phyloP scores from a whole-genome alignment of 768 basidiomycete species.

The Tricholoma saponaceum region DNA sequence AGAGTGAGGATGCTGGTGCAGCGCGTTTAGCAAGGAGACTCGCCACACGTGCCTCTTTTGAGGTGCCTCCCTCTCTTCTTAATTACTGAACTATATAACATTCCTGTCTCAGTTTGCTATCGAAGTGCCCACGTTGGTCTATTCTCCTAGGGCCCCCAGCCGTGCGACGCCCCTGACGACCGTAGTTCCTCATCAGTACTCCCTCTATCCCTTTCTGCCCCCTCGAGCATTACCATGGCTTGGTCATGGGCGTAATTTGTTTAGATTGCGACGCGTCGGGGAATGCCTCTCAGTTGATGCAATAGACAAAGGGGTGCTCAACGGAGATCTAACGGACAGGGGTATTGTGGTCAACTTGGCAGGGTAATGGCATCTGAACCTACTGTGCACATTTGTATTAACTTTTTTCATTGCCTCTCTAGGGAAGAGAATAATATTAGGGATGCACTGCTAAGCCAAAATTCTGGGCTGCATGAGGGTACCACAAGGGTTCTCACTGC shows the following conservation, averaged over 20 bases:
- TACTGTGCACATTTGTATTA: not conserved
- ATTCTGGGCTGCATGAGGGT: not conserved
- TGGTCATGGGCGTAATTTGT: conserved; percentile 37
- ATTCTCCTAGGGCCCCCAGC: conserved; percentile 3
- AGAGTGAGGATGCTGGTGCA: conserved; percentile 29
- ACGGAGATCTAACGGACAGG: conserved; percentile 32
- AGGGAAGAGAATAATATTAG: conserved; percentile 7
- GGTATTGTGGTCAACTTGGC: conserved; percentile 27
- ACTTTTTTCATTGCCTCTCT: not conserved
- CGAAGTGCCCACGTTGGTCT: conserved; percentile 7
- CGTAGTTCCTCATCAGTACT: conserved; percentile 40
- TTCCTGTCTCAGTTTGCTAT: conserved; percentile 5
- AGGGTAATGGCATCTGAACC: conserved; percentile 27
- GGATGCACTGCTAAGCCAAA: conserved; percentile 6
- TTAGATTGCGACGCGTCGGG: conserved; percentile 59
- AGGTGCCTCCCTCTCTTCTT: conserved; percentile 34
- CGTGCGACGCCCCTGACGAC: conserved; percentile 12
- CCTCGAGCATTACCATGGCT: conserved; percentile 47
- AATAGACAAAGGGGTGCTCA: conserved; percentile 29
- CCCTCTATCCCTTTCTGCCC: conserved; percentile 65
- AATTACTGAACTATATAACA: not conserved
- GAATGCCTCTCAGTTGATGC: conserved; percentile 48
- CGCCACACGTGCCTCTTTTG: conserved; percentile 44
- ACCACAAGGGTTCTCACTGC: conserved; percentile 28
- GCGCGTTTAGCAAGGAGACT: conserved; percentile 47